Evolutionary conservation across 2,329 filamentous ascomycete species (phyloP), one percentile per base, ranked within the genome.

Genomic region (Ascochyta fabae): DNA sequence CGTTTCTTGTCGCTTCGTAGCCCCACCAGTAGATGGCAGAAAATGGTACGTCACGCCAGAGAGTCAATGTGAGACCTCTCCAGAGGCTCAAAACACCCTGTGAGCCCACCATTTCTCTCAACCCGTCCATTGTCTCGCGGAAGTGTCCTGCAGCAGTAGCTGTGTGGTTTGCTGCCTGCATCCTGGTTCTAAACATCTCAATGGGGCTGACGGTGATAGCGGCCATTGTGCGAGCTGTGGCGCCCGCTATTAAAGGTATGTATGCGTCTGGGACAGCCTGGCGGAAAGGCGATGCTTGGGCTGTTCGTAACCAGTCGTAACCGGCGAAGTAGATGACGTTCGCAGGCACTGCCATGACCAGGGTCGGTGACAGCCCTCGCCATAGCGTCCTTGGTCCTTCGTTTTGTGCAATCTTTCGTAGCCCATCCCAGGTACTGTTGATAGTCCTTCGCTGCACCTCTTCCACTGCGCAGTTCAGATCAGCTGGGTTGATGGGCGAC

Each of bases 261-360:
- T 91, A 92, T 8, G 85, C 83, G 62, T 94, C 90, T 13, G 71
- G 57, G 12, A 74, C 53, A 1, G 65, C 70, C 38, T 80, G 81
- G 33, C 83, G 83, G 59, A 98, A 84, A 0, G 92, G 93, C 64
- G 91, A 96, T 38, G 78, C 79, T 1, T 81, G 79, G 67, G 91
- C 89, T 61, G 84, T 90, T 33, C 95, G 88, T 55, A 99, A 75
- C 89, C 92, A 97, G 71, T 99, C 95, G 76, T 99, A 99, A 35
- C 95, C 95, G 12, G 95, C 96, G 70, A 98, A 97, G 78, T 99
- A 99, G 63, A 99, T 98, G 64, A 99, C 95, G 73, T 99, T 99
- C 24, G 88, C 92, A 0, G 95, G 95, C 6, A 99, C 85, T 0
- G 92, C 88, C 95, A 99, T 99, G 61, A 92, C 84, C 22, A 99